Percentiles rank a stretch among this genome's conserved stretches.
Conservation (phyloP, 306 rosid genomes). For the Inga oerstediana region DNA sequence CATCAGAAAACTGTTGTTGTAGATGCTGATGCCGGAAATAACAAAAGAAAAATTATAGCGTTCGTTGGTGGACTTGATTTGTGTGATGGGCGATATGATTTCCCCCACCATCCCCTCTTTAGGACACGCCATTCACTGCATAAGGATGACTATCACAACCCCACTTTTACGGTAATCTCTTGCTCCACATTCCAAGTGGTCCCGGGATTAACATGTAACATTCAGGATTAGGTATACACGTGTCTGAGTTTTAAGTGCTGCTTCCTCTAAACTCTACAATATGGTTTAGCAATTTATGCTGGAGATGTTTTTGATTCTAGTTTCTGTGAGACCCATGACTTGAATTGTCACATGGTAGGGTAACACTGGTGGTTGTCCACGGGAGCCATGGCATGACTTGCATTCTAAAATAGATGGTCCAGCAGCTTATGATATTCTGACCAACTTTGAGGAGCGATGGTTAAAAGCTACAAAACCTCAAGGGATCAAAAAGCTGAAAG, state of each 20-base stretch:
- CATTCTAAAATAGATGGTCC: slow-evolving; percentile 95
- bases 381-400: slow-evolving; percentile 99
- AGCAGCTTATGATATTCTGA: slow-evolving; percentile 91
- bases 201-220: slow-evolving; percentile 16
- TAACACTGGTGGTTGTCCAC: slow-evolving; percentile 73
- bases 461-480: slow-evolving; percentile 82
- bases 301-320: too few species aligned
- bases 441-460: slow-evolving; percentile 97
- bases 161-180: slow-evolving; percentile 74
- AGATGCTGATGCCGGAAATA: slow-evolving; percentile 87
- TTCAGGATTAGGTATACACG: neutral
- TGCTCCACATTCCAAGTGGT: slow-evolving; percentile 22
- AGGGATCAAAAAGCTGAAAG: slow-evolving; percentile 75
- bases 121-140: slow-evolving; percentile 76
- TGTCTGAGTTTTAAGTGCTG: too few species aligned
- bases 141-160: slow-evolving; percentile 95
- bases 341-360: slow-evolving; percentile 56
- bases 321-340: neutral
- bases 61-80: slow-evolving; percentile 98
- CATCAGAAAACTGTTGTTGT: slow-evolving; percentile 97
- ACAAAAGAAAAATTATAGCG: slow-evolving; percentile 79
- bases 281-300: slow-evolving; percentile 10
- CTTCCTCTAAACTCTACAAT: too few species aligned
- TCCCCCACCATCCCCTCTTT: slow-evolving; percentile 76
- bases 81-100: slow-evolving; percentile 96